Percentiles rank a stretch among this genome's conserved stretches.
phyloP scores from a whole-genome alignment of 2,329 filamentous ascomycete species.

The Sclerotinia minor region DNA sequence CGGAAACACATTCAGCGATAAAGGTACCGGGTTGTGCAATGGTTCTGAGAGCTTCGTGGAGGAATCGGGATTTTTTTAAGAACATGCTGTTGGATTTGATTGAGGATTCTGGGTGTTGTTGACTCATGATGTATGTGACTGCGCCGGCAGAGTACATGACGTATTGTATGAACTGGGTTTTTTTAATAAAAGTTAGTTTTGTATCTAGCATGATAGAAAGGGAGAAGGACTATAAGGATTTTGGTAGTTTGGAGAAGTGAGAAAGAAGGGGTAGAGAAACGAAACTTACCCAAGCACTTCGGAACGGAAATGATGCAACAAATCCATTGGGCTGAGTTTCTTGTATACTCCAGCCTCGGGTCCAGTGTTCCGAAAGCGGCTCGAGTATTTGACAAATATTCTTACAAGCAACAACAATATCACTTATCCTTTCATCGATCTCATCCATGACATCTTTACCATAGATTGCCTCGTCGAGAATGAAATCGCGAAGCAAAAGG shows the following conservation, averaged over 20 bases:
- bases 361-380: not conserved
- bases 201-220: not conserved
- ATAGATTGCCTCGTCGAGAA: not conserved
- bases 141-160: not conserved
- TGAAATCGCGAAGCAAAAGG: not conserved
- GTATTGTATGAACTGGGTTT: not conserved
- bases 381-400: not conserved
- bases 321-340: not conserved
- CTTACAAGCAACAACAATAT: not conserved
- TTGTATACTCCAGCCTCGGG: not conserved
- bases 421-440: not conserved
- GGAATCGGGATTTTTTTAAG: not conserved
- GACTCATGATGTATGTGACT: not conserved
- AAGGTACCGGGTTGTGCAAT: not conserved
- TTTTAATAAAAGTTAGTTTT: not conserved
- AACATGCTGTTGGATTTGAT: not conserved
- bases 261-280: not conserved
- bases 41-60: not conserved
- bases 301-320: not conserved
- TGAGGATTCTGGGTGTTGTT: not conserved
- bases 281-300: slow-evolving; percentile 8
- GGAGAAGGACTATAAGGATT: no score
- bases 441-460: not conserved
- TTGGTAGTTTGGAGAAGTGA: not conserved
- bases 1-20: not conserved